Percentiles rank a stretch among this genome's conserved stretches.
These are phyloP conservation scores for Xylariales sp. DNA, from an alignment of 2,329 filamentous ascomycete genomes.

Conservation along the genomic window DNA sequence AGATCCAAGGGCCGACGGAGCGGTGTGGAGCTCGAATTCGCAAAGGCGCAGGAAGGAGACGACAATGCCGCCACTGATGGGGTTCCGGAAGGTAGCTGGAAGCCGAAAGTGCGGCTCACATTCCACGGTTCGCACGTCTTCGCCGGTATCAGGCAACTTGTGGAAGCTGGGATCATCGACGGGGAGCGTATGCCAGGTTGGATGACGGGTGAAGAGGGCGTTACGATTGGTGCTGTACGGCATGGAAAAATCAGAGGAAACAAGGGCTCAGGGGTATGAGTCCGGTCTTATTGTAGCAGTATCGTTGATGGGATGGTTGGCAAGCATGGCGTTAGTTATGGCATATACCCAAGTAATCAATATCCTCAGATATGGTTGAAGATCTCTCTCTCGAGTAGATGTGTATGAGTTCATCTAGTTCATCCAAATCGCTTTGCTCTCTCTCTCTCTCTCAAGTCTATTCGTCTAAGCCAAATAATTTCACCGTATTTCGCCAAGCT, in stretches of 20 bases:
- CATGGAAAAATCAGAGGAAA: slow-evolving; percentile 59
- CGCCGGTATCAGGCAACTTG: slow-evolving; percentile 70
- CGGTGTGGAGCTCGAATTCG: slow-evolving; percentile 17
- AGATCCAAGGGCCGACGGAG: slow-evolving; percentile 21
- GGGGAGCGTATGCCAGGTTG: slow-evolving; percentile 78
- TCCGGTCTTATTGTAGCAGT: too few relatives aligned
- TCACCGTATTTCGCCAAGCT: slow-evolving; percentile 76
- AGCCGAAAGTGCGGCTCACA: slow-evolving; percentile 58
- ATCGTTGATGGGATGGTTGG: background rate
- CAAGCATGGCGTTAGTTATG: slow-evolving; percentile 9
- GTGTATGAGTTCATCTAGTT: too few relatives aligned
- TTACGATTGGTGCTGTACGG: slow-evolving; percentile 67
- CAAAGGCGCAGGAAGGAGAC: slow-evolving; percentile 10
- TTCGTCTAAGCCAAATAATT: slow-evolving; percentile 70
- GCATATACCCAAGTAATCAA: background rate
- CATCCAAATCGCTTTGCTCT: too few relatives aligned
- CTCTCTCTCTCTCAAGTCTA: slow-evolving; percentile 14
- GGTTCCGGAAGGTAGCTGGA: slow-evolving; percentile 35
- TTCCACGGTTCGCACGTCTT: slow-evolving; percentile 78
- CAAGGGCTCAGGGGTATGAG: slow-evolving; percentile 51
- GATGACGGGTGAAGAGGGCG: slow-evolving; percentile 84
- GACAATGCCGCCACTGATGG: slow-evolving; percentile 18
- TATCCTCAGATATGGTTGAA: too few relatives aligned
- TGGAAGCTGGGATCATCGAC: slow-evolving; percentile 71
- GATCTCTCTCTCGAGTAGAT: too few relatives aligned